Conservation (phyloP, 305 asterid genomes). For the Plantago rigida region DNA sequence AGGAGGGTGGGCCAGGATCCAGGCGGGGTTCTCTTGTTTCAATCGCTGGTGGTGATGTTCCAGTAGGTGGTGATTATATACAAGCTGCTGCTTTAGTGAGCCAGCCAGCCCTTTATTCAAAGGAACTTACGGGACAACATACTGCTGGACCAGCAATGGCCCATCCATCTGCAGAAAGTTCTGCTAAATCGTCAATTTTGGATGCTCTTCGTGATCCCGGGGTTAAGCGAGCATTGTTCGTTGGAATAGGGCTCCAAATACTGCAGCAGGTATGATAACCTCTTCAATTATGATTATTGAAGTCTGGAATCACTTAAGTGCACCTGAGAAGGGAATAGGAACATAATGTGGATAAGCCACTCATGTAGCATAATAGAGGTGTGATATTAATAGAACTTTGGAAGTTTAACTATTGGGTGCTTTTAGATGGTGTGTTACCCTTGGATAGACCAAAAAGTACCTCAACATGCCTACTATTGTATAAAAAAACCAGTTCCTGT, state of each 20-base stretch:
- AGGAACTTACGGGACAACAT: conserved; percentile 37
- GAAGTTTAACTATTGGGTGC: neutral
- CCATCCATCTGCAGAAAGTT: conserved; percentile 35
- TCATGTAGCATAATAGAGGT: neutral
- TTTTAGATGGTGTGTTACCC: no score
- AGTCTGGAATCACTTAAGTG: no score
- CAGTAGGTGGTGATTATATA: conserved; percentile 36
- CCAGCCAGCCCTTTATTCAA: conserved; percentile 41
- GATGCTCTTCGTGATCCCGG: conserved; percentile 48
- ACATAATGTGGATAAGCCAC: neutral
- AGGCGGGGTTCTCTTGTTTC: conserved; percentile 78
- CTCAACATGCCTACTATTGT: neutral
- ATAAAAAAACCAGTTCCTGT: no score
- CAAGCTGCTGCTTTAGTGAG: conserved; percentile 59
- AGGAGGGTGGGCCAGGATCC: conserved; percentile 53
- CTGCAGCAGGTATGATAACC: conserved; percentile 54
- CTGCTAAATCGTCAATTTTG: conserved; percentile 36
- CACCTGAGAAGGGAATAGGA: neutral
- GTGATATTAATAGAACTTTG: neutral
- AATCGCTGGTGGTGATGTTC: conserved; percentile 42
- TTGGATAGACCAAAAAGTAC: no score
- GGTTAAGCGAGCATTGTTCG: conserved; percentile 53
- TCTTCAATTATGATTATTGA: neutral
- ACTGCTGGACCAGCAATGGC: conserved; percentile 44
- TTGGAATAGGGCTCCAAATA: conserved; percentile 56